Conservation (phyloP, 1,139 yeast species). For the Citeromyces siamensis region DNA sequence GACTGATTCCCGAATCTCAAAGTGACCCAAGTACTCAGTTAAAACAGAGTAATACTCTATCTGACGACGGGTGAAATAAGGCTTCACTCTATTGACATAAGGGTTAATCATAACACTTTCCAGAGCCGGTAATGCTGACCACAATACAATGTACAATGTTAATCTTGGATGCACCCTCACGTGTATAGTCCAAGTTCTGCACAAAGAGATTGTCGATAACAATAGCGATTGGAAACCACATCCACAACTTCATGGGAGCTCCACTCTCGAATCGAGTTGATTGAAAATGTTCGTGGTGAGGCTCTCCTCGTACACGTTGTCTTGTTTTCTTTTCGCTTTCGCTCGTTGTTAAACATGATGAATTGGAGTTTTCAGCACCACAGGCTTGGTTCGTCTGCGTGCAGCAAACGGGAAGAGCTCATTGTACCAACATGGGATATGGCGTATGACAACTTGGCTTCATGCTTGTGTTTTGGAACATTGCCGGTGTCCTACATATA, state of each 20-base stretch:
- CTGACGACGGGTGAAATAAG: no score
- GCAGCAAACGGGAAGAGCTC: constrained; percentile 94
- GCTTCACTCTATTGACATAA: no score
- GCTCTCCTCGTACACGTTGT: constrained; percentile 93
- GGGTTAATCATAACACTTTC: no score
- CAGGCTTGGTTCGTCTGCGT: constrained; percentile 73
- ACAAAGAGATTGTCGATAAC: no score
- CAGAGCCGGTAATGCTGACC: no score
- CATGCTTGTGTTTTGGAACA: constrained; percentile 97
- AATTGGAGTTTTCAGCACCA: constrained; percentile 66
- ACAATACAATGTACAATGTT: no score
- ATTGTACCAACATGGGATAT: constrained; percentile 98
- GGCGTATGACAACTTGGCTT: constrained; percentile 99
- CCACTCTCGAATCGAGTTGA: constrained; percentile 88
- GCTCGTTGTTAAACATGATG: constrained; percentile 58
- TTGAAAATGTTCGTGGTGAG: constrained; percentile 96
- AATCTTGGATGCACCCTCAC: no score
- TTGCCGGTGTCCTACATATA: constrained; percentile 96
- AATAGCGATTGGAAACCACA: constrained; percentile 84
- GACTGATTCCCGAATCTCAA: no score
- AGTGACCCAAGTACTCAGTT: no score
- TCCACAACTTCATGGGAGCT: constrained; percentile 97
- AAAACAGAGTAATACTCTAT: no score
- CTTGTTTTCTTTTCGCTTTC: constrained; percentile 70
- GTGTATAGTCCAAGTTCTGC: no score